Evolutionary conservation across 2,329 filamentous ascomycete genomes (phyloP).

Genomic region (Biscogniauxia sp.): DNA sequence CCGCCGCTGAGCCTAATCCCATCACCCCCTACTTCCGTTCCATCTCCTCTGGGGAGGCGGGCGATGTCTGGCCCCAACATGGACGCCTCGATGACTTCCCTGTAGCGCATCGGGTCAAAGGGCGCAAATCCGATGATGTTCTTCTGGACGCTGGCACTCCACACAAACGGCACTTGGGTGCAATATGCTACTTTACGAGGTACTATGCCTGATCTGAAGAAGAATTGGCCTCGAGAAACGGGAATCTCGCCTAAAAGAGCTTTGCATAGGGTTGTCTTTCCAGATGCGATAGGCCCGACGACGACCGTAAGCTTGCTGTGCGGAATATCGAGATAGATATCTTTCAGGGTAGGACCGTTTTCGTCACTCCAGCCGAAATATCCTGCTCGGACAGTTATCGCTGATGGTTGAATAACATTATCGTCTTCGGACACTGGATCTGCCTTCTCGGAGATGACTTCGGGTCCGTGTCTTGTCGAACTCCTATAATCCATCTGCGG

Average conservation of each 20-base stretch:
- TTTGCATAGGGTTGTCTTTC: constrained; percentile 44
- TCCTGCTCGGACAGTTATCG: constrained; percentile 23
- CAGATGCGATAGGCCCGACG: constrained; percentile 43
- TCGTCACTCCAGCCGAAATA: constrained; percentile 35
- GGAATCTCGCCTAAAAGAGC: constrained; percentile 39
- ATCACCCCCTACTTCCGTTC: constrained; percentile 42
- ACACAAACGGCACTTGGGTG: constrained; percentile 36
- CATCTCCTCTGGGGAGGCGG: constrained; percentile 35
- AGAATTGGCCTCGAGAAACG: constrained; percentile 23
- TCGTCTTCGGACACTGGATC: neutral
- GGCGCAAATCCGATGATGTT: constrained; percentile 30
- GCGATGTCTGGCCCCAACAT: constrained; percentile 32
- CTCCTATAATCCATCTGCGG: constrained; percentile 12
- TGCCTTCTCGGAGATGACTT: neutral
- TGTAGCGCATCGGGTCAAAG: constrained; percentile 26
- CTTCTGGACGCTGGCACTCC: constrained; percentile 32
- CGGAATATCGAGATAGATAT: constrained; percentile 34
- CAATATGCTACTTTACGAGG: constrained; percentile 35
- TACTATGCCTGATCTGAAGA: constrained; percentile 14
- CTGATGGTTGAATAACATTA: neutral
- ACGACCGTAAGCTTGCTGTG: constrained; percentile 37
- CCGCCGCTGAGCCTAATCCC: constrained; percentile 46
- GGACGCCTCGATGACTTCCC: constrained; percentile 27
- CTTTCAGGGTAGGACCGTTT: constrained; percentile 25
- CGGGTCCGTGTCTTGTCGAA: neutral